Conservation (phyloP, 768 basidiomycete species). For the Trametes gibbosa region DNA sequence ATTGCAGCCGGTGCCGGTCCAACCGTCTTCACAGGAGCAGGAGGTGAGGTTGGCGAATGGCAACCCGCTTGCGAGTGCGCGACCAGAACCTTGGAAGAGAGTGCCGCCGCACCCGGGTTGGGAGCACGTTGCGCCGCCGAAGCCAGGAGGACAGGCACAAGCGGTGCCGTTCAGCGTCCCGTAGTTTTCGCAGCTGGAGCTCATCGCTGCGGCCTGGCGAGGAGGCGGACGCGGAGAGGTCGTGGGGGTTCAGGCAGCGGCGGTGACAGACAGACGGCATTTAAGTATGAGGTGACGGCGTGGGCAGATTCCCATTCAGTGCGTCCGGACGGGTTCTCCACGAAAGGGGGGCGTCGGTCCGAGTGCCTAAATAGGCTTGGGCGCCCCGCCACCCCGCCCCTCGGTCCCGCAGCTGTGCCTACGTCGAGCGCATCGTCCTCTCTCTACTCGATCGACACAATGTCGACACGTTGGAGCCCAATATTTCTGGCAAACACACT, state of each 20-base stretch:
- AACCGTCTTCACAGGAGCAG: slow-evolving; percentile 72
- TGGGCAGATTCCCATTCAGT: slow-evolving; percentile 1
- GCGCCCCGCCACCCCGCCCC: background rate
- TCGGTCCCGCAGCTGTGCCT: background rate
- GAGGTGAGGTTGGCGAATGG: slow-evolving; percentile 64
- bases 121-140: slow-evolving; percentile 69
- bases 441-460: no score
- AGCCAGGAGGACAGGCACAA: slow-evolving; percentile 81
- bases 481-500: no score
- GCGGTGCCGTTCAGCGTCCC: slow-evolving; percentile 52
- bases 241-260: background rate
- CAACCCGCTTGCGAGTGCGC: slow-evolving; percentile 46
- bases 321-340: background rate
- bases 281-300: background rate
- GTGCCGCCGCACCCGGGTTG: slow-evolving; percentile 77
- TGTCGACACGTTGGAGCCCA: no score
- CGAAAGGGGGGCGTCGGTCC: background rate
- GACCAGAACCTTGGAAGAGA: slow-evolving; percentile 67
- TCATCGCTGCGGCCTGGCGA: background rate
- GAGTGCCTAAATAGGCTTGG: background rate
- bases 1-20: slow-evolving; percentile 78
- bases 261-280: background rate
- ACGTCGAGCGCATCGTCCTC: no score
- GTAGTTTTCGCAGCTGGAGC: slow-evolving; percentile 60
- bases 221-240: background rate